A percentile compares a stretch with the other conserved stretches of the same genome.
phyloP scores from a whole-genome alignment of 202 grass and related monocot genomes.

The Zoysia matrella region DNA sequence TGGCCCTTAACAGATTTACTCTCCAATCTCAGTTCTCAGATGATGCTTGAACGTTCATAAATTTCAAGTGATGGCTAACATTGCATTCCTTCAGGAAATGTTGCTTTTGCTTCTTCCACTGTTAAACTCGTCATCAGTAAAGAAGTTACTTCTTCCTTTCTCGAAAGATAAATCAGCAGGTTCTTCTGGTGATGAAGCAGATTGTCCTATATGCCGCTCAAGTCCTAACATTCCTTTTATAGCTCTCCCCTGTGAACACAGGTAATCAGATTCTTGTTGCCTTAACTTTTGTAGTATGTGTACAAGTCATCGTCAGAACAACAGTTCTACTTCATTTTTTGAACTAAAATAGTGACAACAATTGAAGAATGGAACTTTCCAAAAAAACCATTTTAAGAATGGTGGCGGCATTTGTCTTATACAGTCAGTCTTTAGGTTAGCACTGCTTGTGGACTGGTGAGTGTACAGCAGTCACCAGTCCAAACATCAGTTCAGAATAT shows the following conservation, averaged over 20 bases:
- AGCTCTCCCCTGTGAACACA: slow-evolving; percentile 91
- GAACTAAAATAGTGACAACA: too few species aligned
- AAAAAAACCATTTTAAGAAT: too few species aligned
- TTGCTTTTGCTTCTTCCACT: slow-evolving; percentile 97
- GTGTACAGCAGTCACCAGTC: background rate
- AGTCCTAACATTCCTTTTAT: slow-evolving; percentile 86
- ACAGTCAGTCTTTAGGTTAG: background rate
- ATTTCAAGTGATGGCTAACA: slow-evolving; percentile 4
- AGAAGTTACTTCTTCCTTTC: slow-evolving; percentile 89
- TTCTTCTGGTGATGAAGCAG: slow-evolving; percentile 71
- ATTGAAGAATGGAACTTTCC: too few species aligned
- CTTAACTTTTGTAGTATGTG: background rate
- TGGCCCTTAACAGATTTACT: background rate
- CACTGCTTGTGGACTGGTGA: background rate
- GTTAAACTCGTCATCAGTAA: slow-evolving; percentile 87
- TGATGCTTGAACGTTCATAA: background rate
- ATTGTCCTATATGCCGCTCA: slow-evolving; percentile 78
- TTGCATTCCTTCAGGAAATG: slow-evolving; percentile 84
- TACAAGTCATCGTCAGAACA: too few species aligned
- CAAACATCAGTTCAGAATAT: background rate
- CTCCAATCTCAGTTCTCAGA: background rate
- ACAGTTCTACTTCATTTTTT: too few species aligned
- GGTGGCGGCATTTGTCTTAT: too few species aligned
- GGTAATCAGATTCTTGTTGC: slow-evolving; percentile 48
- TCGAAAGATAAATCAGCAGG: slow-evolving; percentile 83